phyloP scores from a whole-genome alignment of 352 stramenopile genomes.

The Saprolegnia parasitica region DNA sequence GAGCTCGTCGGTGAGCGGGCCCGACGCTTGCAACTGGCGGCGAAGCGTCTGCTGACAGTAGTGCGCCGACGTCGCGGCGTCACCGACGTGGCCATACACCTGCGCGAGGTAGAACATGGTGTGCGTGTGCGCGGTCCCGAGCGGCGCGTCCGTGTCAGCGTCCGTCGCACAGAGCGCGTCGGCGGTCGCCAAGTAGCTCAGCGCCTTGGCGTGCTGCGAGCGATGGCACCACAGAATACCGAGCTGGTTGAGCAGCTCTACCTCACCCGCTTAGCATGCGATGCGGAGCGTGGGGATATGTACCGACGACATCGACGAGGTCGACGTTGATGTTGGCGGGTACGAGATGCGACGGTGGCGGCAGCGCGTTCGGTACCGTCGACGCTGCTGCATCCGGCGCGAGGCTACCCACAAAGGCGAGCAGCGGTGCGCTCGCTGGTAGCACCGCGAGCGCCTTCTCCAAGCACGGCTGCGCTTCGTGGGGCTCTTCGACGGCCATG shows the following conservation, averaged over 20 bases:
- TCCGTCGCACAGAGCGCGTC: conserved; percentile 32
- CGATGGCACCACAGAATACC: conserved; percentile 69
- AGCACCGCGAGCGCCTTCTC: neutral
- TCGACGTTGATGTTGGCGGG: conserved; percentile 15
- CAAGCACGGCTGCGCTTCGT: conserved; percentile 12
- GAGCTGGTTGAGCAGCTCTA: conserved; percentile 54
- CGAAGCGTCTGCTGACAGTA: conserved; percentile 65
- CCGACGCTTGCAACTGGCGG: conserved; percentile 40
- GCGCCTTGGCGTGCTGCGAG: conserved; percentile 37
- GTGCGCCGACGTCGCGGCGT: conserved; percentile 46
- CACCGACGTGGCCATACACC: conserved; percentile 49
- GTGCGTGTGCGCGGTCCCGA: conserved; percentile 39
- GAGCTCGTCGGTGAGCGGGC: neutral
- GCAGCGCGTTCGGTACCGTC: neutral
- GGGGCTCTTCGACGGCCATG: conserved; percentile 18
- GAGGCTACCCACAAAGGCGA: neutral
- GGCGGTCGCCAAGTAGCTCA: conserved; percentile 54
- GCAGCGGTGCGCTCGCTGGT: neutral
- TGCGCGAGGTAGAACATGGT: conserved; percentile 71
- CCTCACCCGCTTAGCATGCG: neutral
- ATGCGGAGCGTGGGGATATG: neutral
- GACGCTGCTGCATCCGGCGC: neutral
- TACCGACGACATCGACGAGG: conserved; percentile 20
- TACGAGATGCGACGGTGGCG: neutral
- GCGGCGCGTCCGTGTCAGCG: neutral